Evolutionary conservation across 164 flowering plant species (phyloP), one percentile per base, ranked within the genome.

Genomic region (Tetracentron sinense): DNA sequence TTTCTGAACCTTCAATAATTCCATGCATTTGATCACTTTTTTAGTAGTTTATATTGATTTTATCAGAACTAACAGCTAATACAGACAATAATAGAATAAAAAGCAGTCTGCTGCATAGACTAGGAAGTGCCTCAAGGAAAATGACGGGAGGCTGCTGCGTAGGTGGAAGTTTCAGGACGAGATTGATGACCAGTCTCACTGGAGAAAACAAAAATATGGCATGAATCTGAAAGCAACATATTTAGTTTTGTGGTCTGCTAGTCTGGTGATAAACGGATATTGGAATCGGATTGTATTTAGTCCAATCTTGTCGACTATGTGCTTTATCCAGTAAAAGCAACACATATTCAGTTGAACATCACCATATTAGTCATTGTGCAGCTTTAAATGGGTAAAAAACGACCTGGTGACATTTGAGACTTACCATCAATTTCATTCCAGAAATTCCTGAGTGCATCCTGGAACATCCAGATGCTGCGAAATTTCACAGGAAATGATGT

Each of bases 121-220:
- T n/a, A n/a, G n/a, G n/a, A n/a, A n/a, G n/a, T n/a, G n/a, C n/a
- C n/a, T n/a, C 14, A 38, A 38, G 44, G 44, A 38, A 16, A 38
- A 12, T 10, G 14, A 38, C 44, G 70, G 22, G 74, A 64, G 16
- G 54, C 77, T 63, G 69, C 65, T 60, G 71, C 61, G 52, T 72
- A 61, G 62, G 76, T 62, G 62, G 79, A 76, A 73, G 74, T 62
- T 69, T 77, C 73, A 59, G 48, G 60, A 64, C 66, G 69, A 69
- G 81, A 66, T 74, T 53, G 65, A 58, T 60, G 80, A 62, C 63
- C 73, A 74, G 44, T 68, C 67, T 76, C 81, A 75, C 82, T 75
- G 86, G 72, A 69, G 74, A 72, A 79, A 75, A 81, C 47, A 69
- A 73, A 60, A 62, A 74, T 28, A 56, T 59, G 55, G 67, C 61